Base-by-base conservation (phyloP, 192 early-diverging fungal species). In the Coemansia javaensis region DNA sequence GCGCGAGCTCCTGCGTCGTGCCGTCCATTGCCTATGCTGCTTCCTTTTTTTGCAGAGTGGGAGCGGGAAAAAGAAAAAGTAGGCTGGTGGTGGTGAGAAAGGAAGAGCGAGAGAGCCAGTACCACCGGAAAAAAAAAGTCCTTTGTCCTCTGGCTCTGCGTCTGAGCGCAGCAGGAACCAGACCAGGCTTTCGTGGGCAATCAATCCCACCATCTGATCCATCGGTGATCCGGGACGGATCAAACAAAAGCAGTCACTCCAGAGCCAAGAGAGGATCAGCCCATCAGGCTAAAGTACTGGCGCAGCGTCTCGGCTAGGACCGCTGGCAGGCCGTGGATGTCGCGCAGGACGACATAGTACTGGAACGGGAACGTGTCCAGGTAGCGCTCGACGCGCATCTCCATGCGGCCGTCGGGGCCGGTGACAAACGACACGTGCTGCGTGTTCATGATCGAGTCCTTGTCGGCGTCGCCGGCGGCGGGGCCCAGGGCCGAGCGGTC, bases 281-380 rank as follows among this genome's bases (percentile, higher is more conserved):
- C 76, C 14, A 94, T 86, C 58, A 94, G 83, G 47, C 82, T 85
- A 77, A 94, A 98, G 78, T 91, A 98, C 79, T 98, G 95, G 14
- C 95, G 81, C 25, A 98, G 77, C n/a, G 90, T 88, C 66, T 97
- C 94, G 13, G 90, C 77, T 38, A 98, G 74, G 6, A 91, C 90
- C 45, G 85, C 82, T 1, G 96, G 91, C 38, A 98, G 74, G 20
- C 80, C 77, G 52, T 89, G 85, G 59, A 97, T 87, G 60, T 97
- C 84, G 52, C 83, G 85, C 45, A 97, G 62, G 15, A 97, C 83
- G 34, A 97, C 84, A 60, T 91, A 99, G 76, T 94, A 96, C 58
- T 96, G 87, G 77, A 99, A 99, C 21, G 96, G 94, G 84, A 99
- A 99, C 10, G 88, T 90, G 37, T 95, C 90, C 50, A 99, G 80